Evolutionary conservation across 176 grass and related monocot species (phyloP), one percentile per base, ranked within the genome.

Genomic region (Miscanthus lutarioriparius): DNA sequence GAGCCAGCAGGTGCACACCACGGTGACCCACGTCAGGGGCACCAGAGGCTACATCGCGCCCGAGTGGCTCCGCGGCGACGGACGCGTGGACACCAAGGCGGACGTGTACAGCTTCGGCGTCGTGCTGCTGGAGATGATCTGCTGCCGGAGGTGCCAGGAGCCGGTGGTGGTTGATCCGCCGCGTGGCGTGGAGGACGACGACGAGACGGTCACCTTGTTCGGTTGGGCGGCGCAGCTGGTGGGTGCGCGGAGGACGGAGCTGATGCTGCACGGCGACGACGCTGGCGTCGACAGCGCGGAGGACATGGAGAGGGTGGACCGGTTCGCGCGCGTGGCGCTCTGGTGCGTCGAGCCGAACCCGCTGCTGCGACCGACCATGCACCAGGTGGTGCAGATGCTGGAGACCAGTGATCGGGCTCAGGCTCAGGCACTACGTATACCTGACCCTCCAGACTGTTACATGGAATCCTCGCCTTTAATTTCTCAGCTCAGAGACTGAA

Each of bases 51-150:
- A 85, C 83, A 79, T 85, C 26, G 65, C 83, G 2, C 83, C 65
- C 0, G 83, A 85, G 83, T 85, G 83, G 83, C 28, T 85, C 74
- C 83, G 16, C 26, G 30, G 48, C 65, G 65, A 78, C 0, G 48
- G n/a, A 2, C 83, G 25, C 26, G 35, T 84, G 8, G 72, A 84
- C 65, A 85, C 75, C 23, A 71, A 71, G 37, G 83, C 7, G 1
- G 92, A 94, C 2, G 92, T 90, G 20, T 92, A 94, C 13, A 94
- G 84, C 43, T 94, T 94, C 2, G 84, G 84, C 5, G 82, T 94
- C 0, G 78, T 94, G 10, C 66, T 92, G 4, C 22, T 94, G 7
- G 83, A 94, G 87, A 12, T 89, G 5, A 26, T 89, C 70, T 39
- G 32, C n/a, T 77, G 82, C 45, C 62, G 64, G 9, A 54, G 16